Conservation (phyloP, 208 protist genomes). For the Tetramitus jugosus region DNA sequence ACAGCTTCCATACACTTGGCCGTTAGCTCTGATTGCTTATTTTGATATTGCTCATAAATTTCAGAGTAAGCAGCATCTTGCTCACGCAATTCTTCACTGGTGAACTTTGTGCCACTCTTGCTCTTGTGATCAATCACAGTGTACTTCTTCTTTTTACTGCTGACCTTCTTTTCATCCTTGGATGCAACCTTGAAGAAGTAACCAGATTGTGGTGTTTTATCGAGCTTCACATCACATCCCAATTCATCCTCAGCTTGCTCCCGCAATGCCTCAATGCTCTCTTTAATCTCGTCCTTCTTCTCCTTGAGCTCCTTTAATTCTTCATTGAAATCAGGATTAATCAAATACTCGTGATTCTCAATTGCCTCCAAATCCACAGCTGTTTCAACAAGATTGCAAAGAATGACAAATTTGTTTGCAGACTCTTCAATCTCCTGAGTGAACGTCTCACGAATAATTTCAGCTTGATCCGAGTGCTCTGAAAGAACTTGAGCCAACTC, state of each 20-base stretch:
- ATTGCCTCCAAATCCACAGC: slow-evolving; percentile 29
- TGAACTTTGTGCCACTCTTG: slow-evolving; percentile 90
- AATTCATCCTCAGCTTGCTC: background rate
- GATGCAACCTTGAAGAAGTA: background rate
- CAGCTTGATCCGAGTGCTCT: background rate
- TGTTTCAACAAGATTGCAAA: slow-evolving; percentile 22
- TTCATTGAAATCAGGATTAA: slow-evolving; percentile 29
- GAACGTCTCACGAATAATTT: background rate
- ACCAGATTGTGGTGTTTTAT: background rate
- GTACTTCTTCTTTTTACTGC: background rate
- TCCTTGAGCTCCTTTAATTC: slow-evolving; percentile 20
- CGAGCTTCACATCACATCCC: slow-evolving; percentile 10
- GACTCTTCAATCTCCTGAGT: background rate
- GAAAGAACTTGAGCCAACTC: background rate
- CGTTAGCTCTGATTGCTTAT: slow-evolving; percentile 60
- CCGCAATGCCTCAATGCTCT: slow-evolving; percentile 16
- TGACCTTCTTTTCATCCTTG: background rate
- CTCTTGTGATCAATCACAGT: slow-evolving; percentile 56
- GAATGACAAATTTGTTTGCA: slow-evolving; percentile 21
- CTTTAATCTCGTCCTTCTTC: background rate
- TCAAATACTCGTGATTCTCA: slow-evolving; percentile 33
- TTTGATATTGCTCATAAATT: slow-evolving; percentile 54
- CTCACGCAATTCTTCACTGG: slow-evolving; percentile 47
- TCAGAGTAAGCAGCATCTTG: slow-evolving; percentile 66
- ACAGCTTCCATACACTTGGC: slow-evolving; percentile 78